Evolutionary conservation across 495 filamentous ascomycete genomes (phyloP).

Genomic region (Penicillium cosmopolitanum): DNA sequence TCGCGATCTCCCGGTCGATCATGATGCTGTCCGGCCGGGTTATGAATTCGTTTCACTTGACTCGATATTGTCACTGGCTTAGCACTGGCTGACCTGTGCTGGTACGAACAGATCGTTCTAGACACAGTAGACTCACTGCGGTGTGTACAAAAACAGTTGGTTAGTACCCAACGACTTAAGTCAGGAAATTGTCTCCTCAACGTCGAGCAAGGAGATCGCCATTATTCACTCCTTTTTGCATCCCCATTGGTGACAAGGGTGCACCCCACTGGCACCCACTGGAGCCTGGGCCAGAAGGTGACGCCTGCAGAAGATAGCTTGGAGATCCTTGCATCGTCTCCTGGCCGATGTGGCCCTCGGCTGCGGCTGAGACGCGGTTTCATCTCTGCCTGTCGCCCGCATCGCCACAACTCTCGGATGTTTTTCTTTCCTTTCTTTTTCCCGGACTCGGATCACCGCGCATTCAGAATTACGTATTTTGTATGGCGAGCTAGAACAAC

Average conservation of each 20-base stretch:
- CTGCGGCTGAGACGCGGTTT: slow-evolving; percentile 21
- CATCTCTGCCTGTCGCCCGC: slow-evolving; percentile 4
- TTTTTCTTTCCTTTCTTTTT: slow-evolving; percentile 7
- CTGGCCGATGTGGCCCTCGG: slow-evolving; percentile 17
- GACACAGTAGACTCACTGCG: not conserved
- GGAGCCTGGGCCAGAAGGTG: not conserved
- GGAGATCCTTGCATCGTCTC: slow-evolving; percentile 29
- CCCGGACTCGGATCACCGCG: not conserved
- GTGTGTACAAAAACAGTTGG: not conserved
- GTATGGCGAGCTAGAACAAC: not conserved
- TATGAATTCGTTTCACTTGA: not conserved
- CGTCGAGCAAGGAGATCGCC: slow-evolving; percentile 5
- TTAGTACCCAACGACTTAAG: not conserved
- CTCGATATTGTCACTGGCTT: not conserved
- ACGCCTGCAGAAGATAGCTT: slow-evolving; percentile 16
- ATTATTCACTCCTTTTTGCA: not conserved
- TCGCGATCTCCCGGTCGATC: slow-evolving; percentile 5
- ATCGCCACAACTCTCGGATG: slow-evolving; percentile 4
- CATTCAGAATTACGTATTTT: not conserved
- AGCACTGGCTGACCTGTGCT: not conserved
- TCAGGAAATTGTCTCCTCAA: not conserved
- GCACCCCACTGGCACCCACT: not conserved
- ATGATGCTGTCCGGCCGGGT: not conserved
- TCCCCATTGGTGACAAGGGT: slow-evolving; percentile 1
- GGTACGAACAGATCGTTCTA: not conserved